These are phyloP conservation scores for Canariomyces notabilis DNA, from an alignment of 2,329 filamentous ascomycete species.

Conservation along the genomic window DNA sequence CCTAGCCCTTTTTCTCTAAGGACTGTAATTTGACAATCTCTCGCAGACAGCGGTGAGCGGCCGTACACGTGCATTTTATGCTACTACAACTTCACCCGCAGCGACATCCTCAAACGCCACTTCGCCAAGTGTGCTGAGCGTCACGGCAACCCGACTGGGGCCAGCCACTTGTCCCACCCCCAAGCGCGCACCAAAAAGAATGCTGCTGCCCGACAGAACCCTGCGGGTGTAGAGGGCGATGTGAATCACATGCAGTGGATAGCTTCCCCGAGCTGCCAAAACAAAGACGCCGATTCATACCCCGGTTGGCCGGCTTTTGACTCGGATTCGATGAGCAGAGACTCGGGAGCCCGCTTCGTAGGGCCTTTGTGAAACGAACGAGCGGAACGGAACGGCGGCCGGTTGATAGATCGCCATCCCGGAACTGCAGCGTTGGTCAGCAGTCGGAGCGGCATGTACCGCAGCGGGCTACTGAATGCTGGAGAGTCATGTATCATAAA, in stretches of 20 bases:
- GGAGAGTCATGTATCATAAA: too few species aligned
- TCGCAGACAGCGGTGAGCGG: conserved; percentile 86
- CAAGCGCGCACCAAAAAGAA: conserved; percentile 83
- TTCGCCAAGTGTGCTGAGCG: conserved; percentile 99
- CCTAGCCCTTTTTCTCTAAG: conserved; percentile 15
- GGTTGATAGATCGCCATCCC: too few species aligned
- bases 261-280: too few species aligned
- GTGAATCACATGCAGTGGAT: conserved; percentile 60
- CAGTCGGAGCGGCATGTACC: too few species aligned
- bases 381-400: too few species aligned
- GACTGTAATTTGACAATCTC: conserved; percentile 16
- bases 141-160: conserved; percentile 90
- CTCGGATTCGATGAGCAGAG: too few species aligned
- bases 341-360: too few species aligned
- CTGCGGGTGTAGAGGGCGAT: conserved; percentile 47
- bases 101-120: conserved; percentile 96
- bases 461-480: too few species aligned
- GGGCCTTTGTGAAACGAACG: too few species aligned
- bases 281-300: too few species aligned
- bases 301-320: too few species aligned
- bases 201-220: conserved; percentile 52
- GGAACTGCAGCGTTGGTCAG: too few species aligned
- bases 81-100: conserved; percentile 95
- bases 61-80: conserved; percentile 98
- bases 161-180: conserved; percentile 89